Evolutionary conservation across 148 eudicot species (phyloP).

Genomic region (Persicaria tinctoria): DNA sequence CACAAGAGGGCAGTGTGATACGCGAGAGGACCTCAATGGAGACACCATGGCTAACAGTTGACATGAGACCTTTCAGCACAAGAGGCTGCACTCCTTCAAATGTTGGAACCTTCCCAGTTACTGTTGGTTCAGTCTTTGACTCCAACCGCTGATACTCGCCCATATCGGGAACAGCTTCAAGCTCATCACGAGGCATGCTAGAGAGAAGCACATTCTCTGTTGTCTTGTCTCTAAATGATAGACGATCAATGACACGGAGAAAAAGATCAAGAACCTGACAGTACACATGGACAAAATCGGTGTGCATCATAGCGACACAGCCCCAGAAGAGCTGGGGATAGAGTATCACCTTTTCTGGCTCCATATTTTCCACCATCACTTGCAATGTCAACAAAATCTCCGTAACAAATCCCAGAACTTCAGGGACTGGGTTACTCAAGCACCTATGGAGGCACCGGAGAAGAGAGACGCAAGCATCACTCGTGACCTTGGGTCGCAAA

Average conservation of each 20-base stretch:
- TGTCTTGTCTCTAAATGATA: slow-evolving; percentile 86
- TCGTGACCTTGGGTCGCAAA: slow-evolving; percentile 79
- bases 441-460: slow-evolving; percentile 94
- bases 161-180: slow-evolving; percentile 48
- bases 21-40: slow-evolving; percentile 91
- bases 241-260: slow-evolving; percentile 83
- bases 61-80: slow-evolving; percentile 92
- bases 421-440: slow-evolving; percentile 77
- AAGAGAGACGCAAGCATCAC: slow-evolving; percentile 87
- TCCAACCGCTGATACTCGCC: slow-evolving; percentile 65
- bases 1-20: slow-evolving; percentile 83
- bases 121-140: slow-evolving; percentile 42
- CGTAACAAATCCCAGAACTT: slow-evolving; percentile 86
- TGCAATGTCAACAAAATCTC: slow-evolving; percentile 90
- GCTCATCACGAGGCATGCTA: slow-evolving; percentile 96
- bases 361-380: slow-evolving; percentile 99
- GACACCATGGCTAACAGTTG: slow-evolving; percentile 78
- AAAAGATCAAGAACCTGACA: slow-evolving; percentile 98
- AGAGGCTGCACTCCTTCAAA: slow-evolving; percentile 99
- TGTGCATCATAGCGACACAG: slow-evolving; percentile 98
- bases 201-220: slow-evolving; percentile 95
- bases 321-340: slow-evolving; percentile 99
- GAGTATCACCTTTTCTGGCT: slow-evolving; percentile 91
- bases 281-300: slow-evolving; percentile 94
- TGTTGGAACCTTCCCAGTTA: slow-evolving; percentile 60